Base-by-base conservation (phyloP, 1,139 yeast species). In the Saccharomycopsis hybrid region DNA sequence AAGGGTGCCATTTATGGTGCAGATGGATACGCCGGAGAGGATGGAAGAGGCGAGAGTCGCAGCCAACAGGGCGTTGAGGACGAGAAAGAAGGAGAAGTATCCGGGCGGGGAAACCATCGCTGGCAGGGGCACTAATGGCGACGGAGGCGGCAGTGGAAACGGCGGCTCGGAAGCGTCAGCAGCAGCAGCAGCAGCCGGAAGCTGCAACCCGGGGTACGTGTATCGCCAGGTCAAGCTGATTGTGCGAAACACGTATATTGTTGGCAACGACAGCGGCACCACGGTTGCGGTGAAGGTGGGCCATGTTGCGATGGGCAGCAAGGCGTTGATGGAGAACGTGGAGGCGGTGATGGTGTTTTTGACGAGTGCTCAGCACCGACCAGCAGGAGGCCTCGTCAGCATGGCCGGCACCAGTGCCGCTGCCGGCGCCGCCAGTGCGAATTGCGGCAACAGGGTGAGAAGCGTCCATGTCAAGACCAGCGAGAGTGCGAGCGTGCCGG, bases 1-100 rank as follows among this genome's bases (percentile, higher is more conserved):
- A 52, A 82, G 79, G 57, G 67, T 80, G 4, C 92, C 92, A 3
- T 76, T 71, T 58, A 75, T 81, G 72, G 62, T 85, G 1, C 85
- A 82, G 61, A 74, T 84, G 79, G 78, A 80, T 5, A 65, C 69
- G 33, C 68, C 73, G 0, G 71, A 71, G 32, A 35, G 35, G n/a
- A 11, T 46, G 29, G 61, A 60, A 56, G 45, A 58, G 55, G 58
- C 50, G 46, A 4, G 62, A 62, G 37, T 62, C 55, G 28, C 58
- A 63, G 25, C 46, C 39, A 39, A 47, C 39, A 41, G 47, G 50
- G n/a, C n/a, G n/a, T n/a, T n/a, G n/a, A n/a, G n/a, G n/a, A n/a
- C n/a, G n/a, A n/a, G n/a, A n/a, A 43, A 66, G 1, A 64, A 62
- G 49, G 65, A 67, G 9, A 63, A 41, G 18, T n/a, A n/a, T n/a